Conservation (phyloP, 257 asterid genomes). For the Voacanga thouarsii region DNA sequence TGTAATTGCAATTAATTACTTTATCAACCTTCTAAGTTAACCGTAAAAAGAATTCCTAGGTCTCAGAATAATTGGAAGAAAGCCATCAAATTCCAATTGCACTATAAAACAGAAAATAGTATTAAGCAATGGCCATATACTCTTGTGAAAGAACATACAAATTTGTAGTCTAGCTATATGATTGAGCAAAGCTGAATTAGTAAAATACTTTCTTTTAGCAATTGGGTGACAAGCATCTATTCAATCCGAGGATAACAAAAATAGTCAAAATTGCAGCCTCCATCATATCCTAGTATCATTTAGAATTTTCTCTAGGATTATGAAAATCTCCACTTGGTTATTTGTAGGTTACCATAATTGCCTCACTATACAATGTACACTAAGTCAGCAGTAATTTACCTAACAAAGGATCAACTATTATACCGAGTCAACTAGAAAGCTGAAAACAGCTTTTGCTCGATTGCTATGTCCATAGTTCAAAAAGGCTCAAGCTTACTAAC, state of each 20-base stretch:
- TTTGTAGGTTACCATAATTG: neutral
- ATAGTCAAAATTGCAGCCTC: neutral
- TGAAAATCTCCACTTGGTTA: neutral
- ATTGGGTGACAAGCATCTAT: neutral
- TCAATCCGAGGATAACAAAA: neutral
- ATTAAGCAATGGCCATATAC: neutral
- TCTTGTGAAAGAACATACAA: conserved; percentile 1
- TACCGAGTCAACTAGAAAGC: too few species aligned
- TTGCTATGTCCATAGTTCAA: too few species aligned
- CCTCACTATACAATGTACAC: neutral
- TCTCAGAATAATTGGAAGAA: neutral
- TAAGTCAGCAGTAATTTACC: neutral
- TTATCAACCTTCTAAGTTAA: neutral
- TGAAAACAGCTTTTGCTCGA: too few species aligned
- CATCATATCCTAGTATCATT: neutral
- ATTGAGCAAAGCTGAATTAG: neutral
- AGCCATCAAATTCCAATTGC: neutral
- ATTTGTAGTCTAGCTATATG: neutral
- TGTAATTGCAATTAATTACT: neutral
- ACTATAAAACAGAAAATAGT: too few species aligned
- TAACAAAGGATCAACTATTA: too few species aligned
- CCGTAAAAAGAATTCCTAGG: neutral
- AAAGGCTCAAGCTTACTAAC: too few species aligned
- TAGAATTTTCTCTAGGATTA: neutral
- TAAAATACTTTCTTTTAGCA: neutral